Evolutionary conservation across 352 stramenopile species (phyloP), one percentile per base, ranked within the genome.

Genomic region (Salisapilia sapeloensis): DNA sequence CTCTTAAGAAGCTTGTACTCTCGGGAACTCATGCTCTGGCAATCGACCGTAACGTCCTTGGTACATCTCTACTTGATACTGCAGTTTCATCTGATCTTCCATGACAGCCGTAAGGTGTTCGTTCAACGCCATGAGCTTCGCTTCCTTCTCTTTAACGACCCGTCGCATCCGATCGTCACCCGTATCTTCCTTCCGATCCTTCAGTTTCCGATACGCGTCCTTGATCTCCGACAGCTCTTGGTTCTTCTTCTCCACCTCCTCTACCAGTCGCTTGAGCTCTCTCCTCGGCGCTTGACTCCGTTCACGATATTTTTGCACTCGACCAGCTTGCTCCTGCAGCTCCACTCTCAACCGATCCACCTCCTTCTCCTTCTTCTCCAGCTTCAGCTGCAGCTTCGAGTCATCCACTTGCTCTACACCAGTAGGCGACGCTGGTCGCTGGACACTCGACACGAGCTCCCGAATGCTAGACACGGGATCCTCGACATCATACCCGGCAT

Each of bases 51-150:
- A 71, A 13, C 52, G 40, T 20, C 64, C 33, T 9, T 28, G 46
- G 37, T 77, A 80, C 28, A 52, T 54, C 44, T 87, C 70, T 23
- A 79, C 80, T 21, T 61, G 61, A 30, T 77, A 60, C 33, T 91
- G 72, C 12, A 91, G 53, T 30, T 57, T 49, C 33, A 83, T 66
- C 8, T 63, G 72, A 35, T 80, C 60, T 22, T 61, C 70, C 66
- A 91, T 84, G 10, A 84, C 52, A 28, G 77, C 75, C 14, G 70
- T 89, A 38, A 91, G 51, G 42, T 91, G 76, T 24, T 89, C 72
- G 46, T 91, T 91, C 13, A 89, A 45, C 19, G 76, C 50, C 48
- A 81, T 63, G 31, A 91, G 75, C 48, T 86, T 84, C 22, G 72
- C 46, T 28, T 90, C 70, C 29, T 79, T 82, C 22, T 66, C 51